These are phyloP conservation scores for Maudiozyma turicensis DNA, from an alignment of 805 yeast genomes.

Conservation along the genomic window DNA sequence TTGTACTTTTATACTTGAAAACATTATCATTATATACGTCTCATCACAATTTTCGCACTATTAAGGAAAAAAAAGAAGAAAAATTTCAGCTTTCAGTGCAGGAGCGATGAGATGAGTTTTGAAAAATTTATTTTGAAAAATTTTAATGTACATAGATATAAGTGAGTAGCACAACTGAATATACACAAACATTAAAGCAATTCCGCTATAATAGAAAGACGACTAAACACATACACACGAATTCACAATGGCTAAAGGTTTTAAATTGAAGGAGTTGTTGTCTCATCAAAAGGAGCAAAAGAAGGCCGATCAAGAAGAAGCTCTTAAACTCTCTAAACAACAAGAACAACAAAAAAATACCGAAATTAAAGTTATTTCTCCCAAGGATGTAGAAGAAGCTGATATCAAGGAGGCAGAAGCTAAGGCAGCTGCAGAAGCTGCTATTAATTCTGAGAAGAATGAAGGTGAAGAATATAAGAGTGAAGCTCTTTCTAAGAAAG, in stretches of 20 bases:
- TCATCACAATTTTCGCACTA: not conserved
- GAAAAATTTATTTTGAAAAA: slow-evolving; percentile 2
- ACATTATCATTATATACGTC: not conserved
- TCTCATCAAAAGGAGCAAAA: slow-evolving; percentile 21
- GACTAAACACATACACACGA: not conserved
- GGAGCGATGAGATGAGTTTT: slow-evolving; percentile 18
- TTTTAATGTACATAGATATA: not conserved
- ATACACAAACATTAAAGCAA: not conserved
- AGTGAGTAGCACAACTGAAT: not conserved
- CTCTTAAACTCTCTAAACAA: slow-evolving; percentile 15
- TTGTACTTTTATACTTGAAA: not conserved
- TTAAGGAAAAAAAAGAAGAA: not conserved
- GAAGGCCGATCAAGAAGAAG: slow-evolving; percentile 15
- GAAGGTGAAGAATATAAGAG: slow-evolving; percentile 33
- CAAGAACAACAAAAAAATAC: slow-evolving; percentile 15
- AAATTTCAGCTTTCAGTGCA: no score
- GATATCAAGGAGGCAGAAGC: slow-evolving; percentile 6
- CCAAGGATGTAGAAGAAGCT: slow-evolving; percentile 21
- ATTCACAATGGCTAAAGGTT: slow-evolving; percentile 26
- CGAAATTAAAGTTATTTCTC: slow-evolving; percentile 27
- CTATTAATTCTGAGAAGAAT: slow-evolving; percentile 1
- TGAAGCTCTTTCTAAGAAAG: slow-evolving; percentile 46
- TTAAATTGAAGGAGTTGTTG: slow-evolving; percentile 24
- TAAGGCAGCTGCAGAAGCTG: slow-evolving; percentile 4
- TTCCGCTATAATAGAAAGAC: not conserved